A percentile compares a stretch with the other conserved stretches of the same genome.
These are phyloP conservation scores for Testicularia cyperi DNA, from an alignment of 1,284 basidiomycete species.

Conservation along the genomic window DNA sequence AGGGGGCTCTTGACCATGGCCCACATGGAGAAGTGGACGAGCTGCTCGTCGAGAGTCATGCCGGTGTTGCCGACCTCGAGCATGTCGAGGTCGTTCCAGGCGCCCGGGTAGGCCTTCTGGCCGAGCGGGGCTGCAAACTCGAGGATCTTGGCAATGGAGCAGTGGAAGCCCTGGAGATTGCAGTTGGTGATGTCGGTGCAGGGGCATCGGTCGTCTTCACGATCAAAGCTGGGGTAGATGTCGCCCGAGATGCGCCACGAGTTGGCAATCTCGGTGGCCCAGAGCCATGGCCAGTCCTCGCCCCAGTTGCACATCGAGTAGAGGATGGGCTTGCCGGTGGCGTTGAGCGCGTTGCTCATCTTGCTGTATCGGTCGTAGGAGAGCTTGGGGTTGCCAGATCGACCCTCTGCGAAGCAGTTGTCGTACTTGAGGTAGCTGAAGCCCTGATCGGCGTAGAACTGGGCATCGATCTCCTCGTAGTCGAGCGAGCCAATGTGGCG, in stretches of 20 bases:
- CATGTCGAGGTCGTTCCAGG: conserved; percentile 56
- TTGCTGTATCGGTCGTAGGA: conserved; percentile 60
- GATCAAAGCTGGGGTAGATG: conserved; percentile 20
- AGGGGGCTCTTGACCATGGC: conserved; percentile 54
- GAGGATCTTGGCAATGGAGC: conserved; percentile 15
- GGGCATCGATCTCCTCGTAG: conserved; percentile 65
- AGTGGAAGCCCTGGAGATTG: conserved; percentile 22
- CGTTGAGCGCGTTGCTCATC: conserved; percentile 66
- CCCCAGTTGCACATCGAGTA: conserved; percentile 31
- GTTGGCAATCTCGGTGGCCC: conserved; percentile 62
- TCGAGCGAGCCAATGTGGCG: conserved; percentile 64
- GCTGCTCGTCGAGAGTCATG: conserved; percentile 36
- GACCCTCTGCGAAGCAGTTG: conserved; percentile 61
- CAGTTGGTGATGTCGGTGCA: conserved; percentile 18
- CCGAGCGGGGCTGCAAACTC: conserved; percentile 19
- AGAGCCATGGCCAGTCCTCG: conserved; percentile 32
- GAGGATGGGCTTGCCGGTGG: conserved; percentile 59
- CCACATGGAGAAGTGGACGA: conserved; percentile 55
- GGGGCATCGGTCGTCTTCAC: conserved; percentile 17
- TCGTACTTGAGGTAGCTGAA: conserved; percentile 60
- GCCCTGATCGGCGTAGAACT: conserved; percentile 8
- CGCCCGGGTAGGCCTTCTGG: conserved; percentile 42
- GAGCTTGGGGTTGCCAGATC: conserved; percentile 10
- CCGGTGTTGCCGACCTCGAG: conserved; percentile 39
- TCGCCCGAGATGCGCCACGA: conserved; percentile 62